phyloP scores from a whole-genome alignment of 495 filamentous ascomycete genomes.

The Endocarpon pusillum region DNA sequence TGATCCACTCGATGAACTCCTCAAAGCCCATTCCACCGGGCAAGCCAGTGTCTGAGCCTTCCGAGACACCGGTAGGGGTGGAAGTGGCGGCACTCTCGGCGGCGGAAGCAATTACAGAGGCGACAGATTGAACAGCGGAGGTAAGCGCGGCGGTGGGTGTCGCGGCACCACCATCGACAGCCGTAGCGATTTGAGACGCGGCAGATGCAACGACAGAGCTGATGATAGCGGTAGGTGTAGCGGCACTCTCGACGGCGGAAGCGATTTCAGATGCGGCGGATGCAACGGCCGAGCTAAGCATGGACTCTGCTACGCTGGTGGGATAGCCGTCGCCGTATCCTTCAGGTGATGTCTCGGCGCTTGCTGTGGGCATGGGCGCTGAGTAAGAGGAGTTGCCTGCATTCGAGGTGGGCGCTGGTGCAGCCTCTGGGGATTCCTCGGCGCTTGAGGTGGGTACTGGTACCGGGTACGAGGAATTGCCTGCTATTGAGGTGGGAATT shows the following conservation, averaged over 20 bases:
- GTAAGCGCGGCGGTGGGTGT: conserved; percentile 1
- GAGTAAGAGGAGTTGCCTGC: too few species aligned
- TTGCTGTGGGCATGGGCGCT: too few species aligned
- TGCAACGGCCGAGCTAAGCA: background rate
- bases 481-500: too few species aligned
- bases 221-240: conserved; percentile 6
- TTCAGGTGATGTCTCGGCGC: too few species aligned
- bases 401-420: too few species aligned
- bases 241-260: background rate
- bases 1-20: background rate
- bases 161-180: conserved; percentile 2
- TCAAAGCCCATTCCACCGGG: background rate
- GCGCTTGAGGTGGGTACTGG: too few species aligned
- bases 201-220: conserved; percentile 13
- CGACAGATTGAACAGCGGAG: background rate
- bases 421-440: too few species aligned
- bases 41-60: background rate
- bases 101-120: conserved; percentile 2
- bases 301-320: conserved; percentile 1
- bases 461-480: too few species aligned
- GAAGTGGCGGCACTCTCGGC: conserved; percentile 2
- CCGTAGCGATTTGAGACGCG: conserved; percentile 11
- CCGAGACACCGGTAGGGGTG: conserved; percentile 2
- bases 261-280: background rate
- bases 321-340: background rate